Evolutionary conservation across 163 green algal species (phyloP), one percentile per base, ranked within the genome.

Genomic region (Chlamydomonas reinhardtii): DNA sequence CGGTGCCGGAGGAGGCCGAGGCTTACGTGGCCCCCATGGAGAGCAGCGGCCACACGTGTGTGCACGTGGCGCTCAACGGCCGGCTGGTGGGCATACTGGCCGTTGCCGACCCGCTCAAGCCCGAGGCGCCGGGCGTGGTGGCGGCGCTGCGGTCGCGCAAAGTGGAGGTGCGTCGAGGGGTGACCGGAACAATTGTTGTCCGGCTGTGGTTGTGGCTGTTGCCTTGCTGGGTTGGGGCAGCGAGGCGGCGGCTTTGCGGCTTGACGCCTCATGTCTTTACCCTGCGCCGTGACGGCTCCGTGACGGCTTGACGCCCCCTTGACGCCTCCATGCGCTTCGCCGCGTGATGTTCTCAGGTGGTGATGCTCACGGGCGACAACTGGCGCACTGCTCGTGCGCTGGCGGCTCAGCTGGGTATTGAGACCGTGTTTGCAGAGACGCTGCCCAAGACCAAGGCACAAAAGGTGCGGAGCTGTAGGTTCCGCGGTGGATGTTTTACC

Each of bases 41-140:
- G 73, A 86, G 74, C 11, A 70, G 89, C 37, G 94, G 92, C 22
- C 90, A 90, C 52, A 97, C 93, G 8, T n/a, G 89, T 32, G 91
- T 98, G 66, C 88, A 96, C 75, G 80, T 96, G 29, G 93, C 90
- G 37, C 74, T 94, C 69, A 83, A 94, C 71, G 80, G 87, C 14
- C 65, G 78, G 20, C 43, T 97, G 11, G 88, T 93, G n/a, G 95
- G 91, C 3, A 86, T 94, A 52, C 87, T 99, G 37, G 92, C 93
- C 5, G 88, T 99, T n/a, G 91, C 93, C 22, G 97, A 99, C 90
- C 95, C 96, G 24, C 87, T 99, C 69, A 98, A 98, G 85, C 95
- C 95, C 4, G 97, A 99, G 89, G 96, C 97, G 22, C 61, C 82
- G 24, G 94, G 91, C 24, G 96, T 99, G 61, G 92, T 99, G 29